Evolutionary conservation across 192 early-diverging fungal genomes (phyloP).

Genomic region (Globomyces pollinis-pini): DNA sequence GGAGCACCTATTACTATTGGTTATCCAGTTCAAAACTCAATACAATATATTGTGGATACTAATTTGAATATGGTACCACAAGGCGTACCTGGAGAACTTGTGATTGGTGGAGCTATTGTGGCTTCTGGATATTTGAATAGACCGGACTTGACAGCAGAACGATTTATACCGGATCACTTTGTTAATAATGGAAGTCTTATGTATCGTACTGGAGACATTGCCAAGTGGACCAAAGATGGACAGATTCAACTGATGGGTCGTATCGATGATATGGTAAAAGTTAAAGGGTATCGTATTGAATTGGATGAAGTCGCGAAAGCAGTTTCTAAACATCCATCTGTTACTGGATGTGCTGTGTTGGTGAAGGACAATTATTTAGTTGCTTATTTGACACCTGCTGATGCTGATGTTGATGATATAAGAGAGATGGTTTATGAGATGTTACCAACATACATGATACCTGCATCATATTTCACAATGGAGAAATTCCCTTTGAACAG

Average conservation of each 20-base stretch:
- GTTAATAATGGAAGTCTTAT: constrained; percentile 10
- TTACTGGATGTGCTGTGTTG: constrained; percentile 17
- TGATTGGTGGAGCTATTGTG: constrained; percentile 33
- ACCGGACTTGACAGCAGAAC: constrained; percentile 21
- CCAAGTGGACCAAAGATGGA: constrained; percentile 8
- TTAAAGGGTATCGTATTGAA: constrained; percentile 28
- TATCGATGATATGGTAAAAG: constrained; percentile 32
- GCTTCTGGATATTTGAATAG: constrained; percentile 34
- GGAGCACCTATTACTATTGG: constrained; percentile 17
- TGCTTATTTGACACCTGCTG: constrained; percentile 18
- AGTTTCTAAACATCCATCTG: constrained; percentile 7
- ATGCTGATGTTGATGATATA: background rate
- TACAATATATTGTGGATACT: constrained; percentile 25
- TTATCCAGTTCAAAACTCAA: constrained; percentile 14
- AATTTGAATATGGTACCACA: constrained; percentile 18
- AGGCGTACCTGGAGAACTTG: constrained; percentile 34
- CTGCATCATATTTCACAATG: constrained; percentile 9
- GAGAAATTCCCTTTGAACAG: constrained; percentile 21
- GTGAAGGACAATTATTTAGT: constrained; percentile 20
- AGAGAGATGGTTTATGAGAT: background rate
- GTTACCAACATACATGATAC: constrained; percentile 30
- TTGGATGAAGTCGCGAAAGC: constrained; percentile 20
- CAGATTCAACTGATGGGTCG: constrained; percentile 19
- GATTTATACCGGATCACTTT: constrained; percentile 25
- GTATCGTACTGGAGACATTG: constrained; percentile 23